Percentiles rank a stretch among this genome's conserved stretches.
These are phyloP conservation scores for Rusavskia elegans DNA, from an alignment of 495 filamentous ascomycete species.

Conservation along the genomic window DNA sequence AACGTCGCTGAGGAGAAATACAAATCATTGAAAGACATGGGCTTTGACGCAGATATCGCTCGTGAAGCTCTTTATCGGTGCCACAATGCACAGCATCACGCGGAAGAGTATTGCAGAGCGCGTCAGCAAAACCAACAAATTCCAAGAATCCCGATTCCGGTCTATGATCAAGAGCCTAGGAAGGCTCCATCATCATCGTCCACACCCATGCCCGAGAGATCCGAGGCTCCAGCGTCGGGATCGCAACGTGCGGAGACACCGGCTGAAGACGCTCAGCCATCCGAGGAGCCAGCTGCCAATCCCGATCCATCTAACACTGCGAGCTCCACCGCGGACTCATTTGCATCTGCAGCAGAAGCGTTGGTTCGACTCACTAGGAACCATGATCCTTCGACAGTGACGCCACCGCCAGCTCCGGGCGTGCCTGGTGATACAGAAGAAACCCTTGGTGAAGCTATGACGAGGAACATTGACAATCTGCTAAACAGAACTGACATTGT, in stretches of 20 bases:
- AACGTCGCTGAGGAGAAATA: constrained; percentile 32
- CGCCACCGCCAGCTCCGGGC: constrained; percentile 17
- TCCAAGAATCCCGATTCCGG: constrained; percentile 44
- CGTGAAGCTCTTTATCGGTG: constrained; percentile 75
- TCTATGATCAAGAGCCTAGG: constrained; percentile 35
- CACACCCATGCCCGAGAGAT: constrained; percentile 7
- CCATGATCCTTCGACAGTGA: constrained; percentile 7
- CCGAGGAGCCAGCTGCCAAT: background rate
- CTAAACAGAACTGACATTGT: constrained; percentile 1
- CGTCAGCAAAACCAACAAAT: constrained; percentile 22
- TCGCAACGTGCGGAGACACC: background rate
- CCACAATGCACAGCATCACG: constrained; percentile 41
- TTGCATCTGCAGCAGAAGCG: constrained; percentile 3
- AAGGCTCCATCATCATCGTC: constrained; percentile 8
- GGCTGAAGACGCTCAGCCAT: background rate
- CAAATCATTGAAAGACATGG: constrained; percentile 26
- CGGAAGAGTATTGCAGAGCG: constrained; percentile 60
- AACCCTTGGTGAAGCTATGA: constrained; percentile 13
- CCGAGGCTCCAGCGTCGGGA: constrained; percentile 4
- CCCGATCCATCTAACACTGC: background rate
- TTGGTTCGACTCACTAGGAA: constrained; percentile 15
- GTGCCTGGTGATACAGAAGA: constrained; percentile 4
- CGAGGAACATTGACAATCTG: constrained; percentile 26
- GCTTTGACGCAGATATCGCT: constrained; percentile 40
- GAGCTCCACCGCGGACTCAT: background rate